These are phyloP conservation scores for Harringtonia aguacate DNA, from an alignment of 2,329 filamentous ascomycete genomes.

Conservation along the genomic window DNA sequence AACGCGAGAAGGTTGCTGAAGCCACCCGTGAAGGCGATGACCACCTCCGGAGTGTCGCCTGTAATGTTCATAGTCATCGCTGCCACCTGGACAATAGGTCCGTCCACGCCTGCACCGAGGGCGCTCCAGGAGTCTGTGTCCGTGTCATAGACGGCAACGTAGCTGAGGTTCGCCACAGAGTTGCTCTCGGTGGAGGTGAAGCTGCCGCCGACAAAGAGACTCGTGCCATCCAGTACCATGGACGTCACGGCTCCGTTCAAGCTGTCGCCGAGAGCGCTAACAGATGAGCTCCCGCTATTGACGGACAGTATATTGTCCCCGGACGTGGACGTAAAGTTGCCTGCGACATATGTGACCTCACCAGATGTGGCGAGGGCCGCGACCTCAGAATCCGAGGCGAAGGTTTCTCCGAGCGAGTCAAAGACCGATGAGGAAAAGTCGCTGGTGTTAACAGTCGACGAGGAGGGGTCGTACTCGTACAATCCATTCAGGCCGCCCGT, in stretches of 20 bases:
- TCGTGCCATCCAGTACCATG: constrained; percentile 55
- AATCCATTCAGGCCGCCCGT: constrained; percentile 79
- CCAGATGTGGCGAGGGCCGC: constrained; percentile 55
- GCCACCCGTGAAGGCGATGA: constrained; percentile 68
- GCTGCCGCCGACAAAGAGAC: constrained; percentile 71
- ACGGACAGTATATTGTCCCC: constrained; percentile 72
- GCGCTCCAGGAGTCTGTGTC: constrained; percentile 60
- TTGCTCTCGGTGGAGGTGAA: constrained; percentile 65
- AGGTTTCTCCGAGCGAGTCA: constrained; percentile 61
- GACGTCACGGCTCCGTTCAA: constrained; percentile 69
- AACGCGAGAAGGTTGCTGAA: constrained; percentile 67
- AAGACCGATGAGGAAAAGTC: constrained; percentile 64
- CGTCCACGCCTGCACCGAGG: constrained; percentile 79
- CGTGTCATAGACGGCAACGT: constrained; percentile 68
- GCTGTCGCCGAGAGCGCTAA: constrained; percentile 56
- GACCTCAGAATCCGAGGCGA: constrained; percentile 58
- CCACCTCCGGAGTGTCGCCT: constrained; percentile 53
- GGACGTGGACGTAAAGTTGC: constrained; percentile 64
- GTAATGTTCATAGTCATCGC: constrained; percentile 73
- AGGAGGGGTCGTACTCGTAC: constrained; percentile 72
- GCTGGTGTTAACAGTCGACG: constrained; percentile 43
- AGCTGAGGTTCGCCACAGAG: constrained; percentile 53
- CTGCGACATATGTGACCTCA: constrained; percentile 63
- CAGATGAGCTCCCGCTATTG: constrained; percentile 47
- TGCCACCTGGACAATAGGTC: constrained; percentile 63